Conservation (phyloP, 2,329 filamentous ascomycete genomes). For the Graphiopsis chlorocephala region DNA sequence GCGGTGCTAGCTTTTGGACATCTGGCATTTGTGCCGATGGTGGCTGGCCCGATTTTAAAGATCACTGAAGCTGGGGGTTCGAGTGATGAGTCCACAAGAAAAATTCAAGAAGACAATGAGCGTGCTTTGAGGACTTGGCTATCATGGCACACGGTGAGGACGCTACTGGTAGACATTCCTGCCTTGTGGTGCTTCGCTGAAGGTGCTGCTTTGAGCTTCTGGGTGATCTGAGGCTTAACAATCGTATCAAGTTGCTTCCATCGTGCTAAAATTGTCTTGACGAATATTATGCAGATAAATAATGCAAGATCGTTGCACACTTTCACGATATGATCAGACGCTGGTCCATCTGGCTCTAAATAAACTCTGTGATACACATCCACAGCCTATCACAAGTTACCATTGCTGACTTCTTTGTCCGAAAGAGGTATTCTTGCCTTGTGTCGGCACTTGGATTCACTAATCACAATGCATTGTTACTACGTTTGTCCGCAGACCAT, state of each 20-base stretch:
- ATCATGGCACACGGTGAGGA: constrained; percentile 26
- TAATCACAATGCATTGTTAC: background rate
- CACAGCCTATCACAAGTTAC: background rate
- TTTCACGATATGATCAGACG: background rate
- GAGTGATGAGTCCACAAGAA: constrained; percentile 17
- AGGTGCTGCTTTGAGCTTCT: constrained; percentile 26
- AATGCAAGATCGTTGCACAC: background rate
- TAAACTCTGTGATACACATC: background rate
- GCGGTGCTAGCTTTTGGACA: constrained; percentile 27
- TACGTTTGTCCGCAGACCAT: background rate
- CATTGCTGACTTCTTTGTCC: background rate
- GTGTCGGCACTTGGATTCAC: background rate
- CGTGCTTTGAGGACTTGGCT: constrained; percentile 30
- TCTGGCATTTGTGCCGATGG: constrained; percentile 22
- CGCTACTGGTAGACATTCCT: constrained; percentile 28
- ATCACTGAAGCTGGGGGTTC: constrained; percentile 23
- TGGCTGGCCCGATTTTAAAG: constrained; percentile 4
- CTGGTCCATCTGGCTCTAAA: background rate
- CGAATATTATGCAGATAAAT: background rate
- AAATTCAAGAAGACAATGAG: constrained; percentile 22
- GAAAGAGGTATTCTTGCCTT: background rate
- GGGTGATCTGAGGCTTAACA: constrained; percentile 20
- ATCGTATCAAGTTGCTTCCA: background rate
- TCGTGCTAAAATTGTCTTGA: background rate
- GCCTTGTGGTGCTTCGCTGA: constrained; percentile 32